These are phyloP conservation scores for Zygosaccharomyces bailii DNA, from an alignment of 805 yeast species.

Conservation along the genomic window DNA sequence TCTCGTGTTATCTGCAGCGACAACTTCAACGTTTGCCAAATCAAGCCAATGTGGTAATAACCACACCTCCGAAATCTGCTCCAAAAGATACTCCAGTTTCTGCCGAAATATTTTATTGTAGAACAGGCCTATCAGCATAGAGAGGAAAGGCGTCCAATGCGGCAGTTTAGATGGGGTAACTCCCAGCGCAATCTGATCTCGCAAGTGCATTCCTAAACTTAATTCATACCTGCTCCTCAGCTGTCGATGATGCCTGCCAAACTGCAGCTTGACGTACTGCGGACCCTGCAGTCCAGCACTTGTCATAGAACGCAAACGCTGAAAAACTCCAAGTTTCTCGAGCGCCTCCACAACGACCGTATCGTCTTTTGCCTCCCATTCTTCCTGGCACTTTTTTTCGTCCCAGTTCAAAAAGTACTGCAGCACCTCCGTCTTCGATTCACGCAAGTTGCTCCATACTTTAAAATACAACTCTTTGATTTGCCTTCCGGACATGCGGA, in stretches of 20 bases:
- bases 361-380: no score
- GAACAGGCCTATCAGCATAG: background rate
- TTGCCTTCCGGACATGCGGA: constrained; percentile 3
- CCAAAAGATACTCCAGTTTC: constrained; percentile 3
- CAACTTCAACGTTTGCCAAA: constrained; percentile 4
- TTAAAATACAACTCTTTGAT: constrained; percentile 2
- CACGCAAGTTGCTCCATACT: constrained; percentile 4
- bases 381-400: no score
- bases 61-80: constrained; percentile 7
- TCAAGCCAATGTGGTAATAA: constrained; percentile 4
- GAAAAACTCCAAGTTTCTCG: no score
- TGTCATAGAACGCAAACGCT: no score
- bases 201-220: no score
- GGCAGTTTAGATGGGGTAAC: background rate
- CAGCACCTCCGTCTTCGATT: no score
- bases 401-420: no score
- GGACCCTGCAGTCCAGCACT: no score
- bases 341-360: no score
- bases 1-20: constrained; percentile 6
- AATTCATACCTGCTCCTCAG: no score
- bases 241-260: no score
- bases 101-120: constrained; percentile 3
- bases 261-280: no score
- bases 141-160: background rate
- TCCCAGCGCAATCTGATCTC: background rate